Evolutionary conservation across 257 asterid species (phyloP), one percentile per base, ranked within the genome.

Genomic region (Sherardia arvensis): DNA sequence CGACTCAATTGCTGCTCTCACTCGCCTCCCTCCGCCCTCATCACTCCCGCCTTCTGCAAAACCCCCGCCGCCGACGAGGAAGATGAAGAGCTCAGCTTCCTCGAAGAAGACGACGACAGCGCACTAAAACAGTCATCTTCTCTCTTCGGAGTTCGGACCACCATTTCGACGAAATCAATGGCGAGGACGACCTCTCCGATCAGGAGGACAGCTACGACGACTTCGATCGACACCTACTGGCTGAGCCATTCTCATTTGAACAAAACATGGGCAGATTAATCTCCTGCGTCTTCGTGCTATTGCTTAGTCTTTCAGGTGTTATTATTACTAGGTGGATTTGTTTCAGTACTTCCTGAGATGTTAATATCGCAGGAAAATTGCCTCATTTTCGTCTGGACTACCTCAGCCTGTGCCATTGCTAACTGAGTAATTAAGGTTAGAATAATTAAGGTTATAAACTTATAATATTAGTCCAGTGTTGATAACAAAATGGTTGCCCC

Each of bases 61-160:
- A 17, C 73, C n/a, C n/a, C n/a, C 36, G 8, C 71, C 73, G 62
- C 29, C 69, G 23, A 23, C 5, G 88, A 78, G 21, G 82, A 80
- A 59, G 96, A 85, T 57, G 88, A 90, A 64, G 95, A 87, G 81
- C 90, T 90, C 85, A 81, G 75, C 58, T 90, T 83, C 79, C 90
- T 90, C 69, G 82, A 85, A 74, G 67, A 83, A 29, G 91, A 78
- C 40, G 65, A 68, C 38, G 78, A 64, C 65, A 72, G 27, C 65
- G 45, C 62, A 28, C 32, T 66, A 17, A 63, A 10, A 5, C 62
- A 74, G 53, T 34, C 47, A n/a, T n/a, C n/a, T n/a, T n/a, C 69
- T 49, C 77, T 67, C 51, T n/a, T n/a, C n/a, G n/a, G n/a, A n/a
- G n/a, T n/a, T n/a, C 75, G 47, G 64, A 73, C 65, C 80, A 66